phyloP scores from a whole-genome alignment of 1,284 basidiomycete species.

The Ceratobasidium theobromae region DNA sequence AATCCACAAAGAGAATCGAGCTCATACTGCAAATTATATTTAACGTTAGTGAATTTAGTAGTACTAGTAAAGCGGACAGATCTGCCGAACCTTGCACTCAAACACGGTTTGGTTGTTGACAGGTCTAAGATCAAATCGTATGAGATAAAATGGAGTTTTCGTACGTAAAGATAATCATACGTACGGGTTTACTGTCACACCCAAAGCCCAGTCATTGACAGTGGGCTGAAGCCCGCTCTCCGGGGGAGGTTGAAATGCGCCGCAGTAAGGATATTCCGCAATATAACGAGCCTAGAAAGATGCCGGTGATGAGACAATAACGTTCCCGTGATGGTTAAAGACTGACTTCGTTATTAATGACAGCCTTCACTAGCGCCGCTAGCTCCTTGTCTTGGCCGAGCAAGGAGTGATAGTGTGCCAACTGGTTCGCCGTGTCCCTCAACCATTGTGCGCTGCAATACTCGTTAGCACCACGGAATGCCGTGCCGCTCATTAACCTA shows the following conservation, averaged over 20 bases:
- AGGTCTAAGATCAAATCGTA: slow-evolving; percentile 48
- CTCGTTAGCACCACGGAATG: not conserved
- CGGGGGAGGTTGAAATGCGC: slow-evolving; percentile 73
- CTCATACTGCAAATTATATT: slow-evolving; percentile 56
- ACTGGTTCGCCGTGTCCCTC: slow-evolving; percentile 74
- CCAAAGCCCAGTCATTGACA: slow-evolving; percentile 65
- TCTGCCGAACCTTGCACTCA: slow-evolving; percentile 65
- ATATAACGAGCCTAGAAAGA: slow-evolving; percentile 58
- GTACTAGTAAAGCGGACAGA: not conserved
- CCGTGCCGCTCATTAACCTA: slow-evolving; percentile 38
- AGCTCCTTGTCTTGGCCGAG: slow-evolving; percentile 59
- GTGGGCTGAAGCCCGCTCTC: slow-evolving; percentile 64
- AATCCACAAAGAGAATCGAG: slow-evolving; percentile 74
- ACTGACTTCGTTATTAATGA: slow-evolving; percentile 65
- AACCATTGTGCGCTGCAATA: slow-evolving; percentile 52
- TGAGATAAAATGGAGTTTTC: slow-evolving; percentile 9
- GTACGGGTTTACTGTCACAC: slow-evolving; percentile 69
- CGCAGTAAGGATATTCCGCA: slow-evolving; percentile 69
- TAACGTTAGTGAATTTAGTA: not conserved
- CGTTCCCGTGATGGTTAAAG: not conserved
- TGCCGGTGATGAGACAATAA: not conserved
- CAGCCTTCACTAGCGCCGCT: slow-evolving; percentile 64
- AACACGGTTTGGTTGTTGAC: slow-evolving; percentile 68
- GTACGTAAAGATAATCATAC: slow-evolving; percentile 39
- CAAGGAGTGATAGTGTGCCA: slow-evolving; percentile 65